These are phyloP conservation scores for Grosmannia serpens DNA, from an alignment of 2,329 filamentous ascomycete species.

Conservation along the genomic window DNA sequence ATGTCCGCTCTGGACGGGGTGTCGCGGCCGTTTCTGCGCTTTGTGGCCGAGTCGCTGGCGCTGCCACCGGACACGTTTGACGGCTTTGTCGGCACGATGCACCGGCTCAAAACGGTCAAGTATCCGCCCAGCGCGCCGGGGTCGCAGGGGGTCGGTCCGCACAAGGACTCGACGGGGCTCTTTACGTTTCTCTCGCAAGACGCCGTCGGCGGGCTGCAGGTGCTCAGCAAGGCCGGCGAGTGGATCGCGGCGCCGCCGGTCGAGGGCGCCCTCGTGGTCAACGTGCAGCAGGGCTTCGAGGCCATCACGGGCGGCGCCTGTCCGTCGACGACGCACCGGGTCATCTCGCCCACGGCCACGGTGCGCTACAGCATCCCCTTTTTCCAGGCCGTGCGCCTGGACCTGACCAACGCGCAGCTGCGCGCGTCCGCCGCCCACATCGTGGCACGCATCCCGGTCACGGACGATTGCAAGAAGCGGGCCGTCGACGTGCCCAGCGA, in stretches of 20 bases:
- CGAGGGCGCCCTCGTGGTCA: conserved; percentile 41
- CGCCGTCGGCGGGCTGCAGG: conserved; percentile 38
- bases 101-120: conserved; percentile 46
- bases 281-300: conserved; percentile 47
- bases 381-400: conserved; percentile 36
- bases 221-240: conserved; percentile 32
- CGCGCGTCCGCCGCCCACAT: conserved; percentile 6
- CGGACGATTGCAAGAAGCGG: conserved; percentile 7
- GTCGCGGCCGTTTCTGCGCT: conserved; percentile 38
- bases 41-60: conserved; percentile 43
- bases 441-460: conserved; percentile 7
- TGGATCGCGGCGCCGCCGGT: conserved; percentile 40
- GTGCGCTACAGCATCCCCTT: conserved; percentile 30
- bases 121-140: conserved; percentile 28
- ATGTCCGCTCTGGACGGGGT: conserved; percentile 37
- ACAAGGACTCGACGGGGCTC: conserved; percentile 53
- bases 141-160: conserved; percentile 45
- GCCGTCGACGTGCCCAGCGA: conserved; percentile 11
- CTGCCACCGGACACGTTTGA: conserved; percentile 38
- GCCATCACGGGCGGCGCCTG: conserved; percentile 42
- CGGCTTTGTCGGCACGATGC: conserved; percentile 42
- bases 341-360: conserved; percentile 16
- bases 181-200: conserved; percentile 53
- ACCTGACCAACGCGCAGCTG: conserved; percentile 18
- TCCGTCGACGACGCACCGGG: conserved; percentile 38